phyloP scores from a whole-genome alignment of 2,329 filamentous ascomycete genomes.

The Akanthomyces uredinophilus region DNA sequence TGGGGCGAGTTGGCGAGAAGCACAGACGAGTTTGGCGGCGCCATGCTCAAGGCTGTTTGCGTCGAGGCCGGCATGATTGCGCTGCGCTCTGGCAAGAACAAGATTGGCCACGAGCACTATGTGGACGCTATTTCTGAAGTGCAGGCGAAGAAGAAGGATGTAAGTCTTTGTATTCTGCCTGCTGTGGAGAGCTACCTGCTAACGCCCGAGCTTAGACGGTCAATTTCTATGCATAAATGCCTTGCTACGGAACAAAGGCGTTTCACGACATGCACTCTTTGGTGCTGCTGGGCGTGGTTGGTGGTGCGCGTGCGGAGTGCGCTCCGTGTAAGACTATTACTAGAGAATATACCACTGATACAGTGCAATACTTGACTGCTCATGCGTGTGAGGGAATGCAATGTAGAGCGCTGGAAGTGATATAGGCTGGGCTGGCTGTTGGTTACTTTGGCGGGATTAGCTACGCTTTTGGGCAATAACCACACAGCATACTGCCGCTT shows the following conservation, averaged over 20 bases:
- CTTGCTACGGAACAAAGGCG: not conserved
- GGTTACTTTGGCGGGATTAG: not conserved
- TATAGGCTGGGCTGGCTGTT: not conserved
- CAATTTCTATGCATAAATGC: conserved; percentile 48
- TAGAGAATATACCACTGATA: conserved; percentile 11
- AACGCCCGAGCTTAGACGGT: conserved; percentile 40
- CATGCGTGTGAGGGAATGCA: not conserved
- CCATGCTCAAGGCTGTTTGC: conserved; percentile 96
- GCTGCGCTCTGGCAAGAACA: conserved; percentile 85
- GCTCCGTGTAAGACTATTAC: conserved; percentile 13
- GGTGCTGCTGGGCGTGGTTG: not conserved
- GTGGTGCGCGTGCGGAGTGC: not conserved
- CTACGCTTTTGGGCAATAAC: not conserved
- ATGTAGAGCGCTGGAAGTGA: not conserved
- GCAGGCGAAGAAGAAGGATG: conserved; percentile 91
- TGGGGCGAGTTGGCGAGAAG: conserved; percentile 93
- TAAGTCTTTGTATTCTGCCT: conserved; percentile 34
- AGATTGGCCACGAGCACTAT: conserved; percentile 97
- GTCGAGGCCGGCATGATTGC: conserved; percentile 99
- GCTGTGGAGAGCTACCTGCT: conserved; percentile 6
- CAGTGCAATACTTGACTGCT: not conserved
- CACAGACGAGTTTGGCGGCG: conserved; percentile 97
- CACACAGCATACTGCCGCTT: not conserved
- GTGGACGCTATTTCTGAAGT: conserved; percentile 98
- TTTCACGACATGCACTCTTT: not conserved